phyloP scores from a whole-genome alignment of 352 stramenopile species.

The Thraustochytrium striatum region DNA sequence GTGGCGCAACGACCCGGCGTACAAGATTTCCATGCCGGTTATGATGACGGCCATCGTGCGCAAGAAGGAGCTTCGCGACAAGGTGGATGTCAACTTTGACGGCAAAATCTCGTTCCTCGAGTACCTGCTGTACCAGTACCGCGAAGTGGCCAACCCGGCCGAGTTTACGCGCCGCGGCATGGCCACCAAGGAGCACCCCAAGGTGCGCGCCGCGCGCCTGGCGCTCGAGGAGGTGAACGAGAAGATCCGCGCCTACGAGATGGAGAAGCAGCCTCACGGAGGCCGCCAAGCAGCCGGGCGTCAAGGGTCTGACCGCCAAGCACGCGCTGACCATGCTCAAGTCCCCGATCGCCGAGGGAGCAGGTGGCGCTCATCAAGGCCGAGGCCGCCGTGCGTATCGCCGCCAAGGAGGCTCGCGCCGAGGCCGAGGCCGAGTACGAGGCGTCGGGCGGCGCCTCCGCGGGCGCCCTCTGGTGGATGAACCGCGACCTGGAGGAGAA shows the following conservation, averaged over 20 bases:
- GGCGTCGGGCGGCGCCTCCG: neutral
- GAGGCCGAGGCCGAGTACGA: neutral
- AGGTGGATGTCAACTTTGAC: constrained; percentile 51
- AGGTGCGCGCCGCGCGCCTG: neutral
- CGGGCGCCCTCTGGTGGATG: constrained; percentile 43
- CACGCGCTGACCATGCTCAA: constrained; percentile 31
- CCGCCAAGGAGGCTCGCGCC: constrained; percentile 10
- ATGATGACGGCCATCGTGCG: constrained; percentile 46
- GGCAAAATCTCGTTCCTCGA: constrained; percentile 47
- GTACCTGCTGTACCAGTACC: constrained; percentile 49
- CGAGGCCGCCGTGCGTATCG: constrained; percentile 42
- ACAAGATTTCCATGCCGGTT: constrained; percentile 8
- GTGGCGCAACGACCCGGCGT: constrained; percentile 37
- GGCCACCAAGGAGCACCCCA: constrained; percentile 27
- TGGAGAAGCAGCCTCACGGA: constrained; percentile 40
- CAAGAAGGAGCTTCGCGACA: constrained; percentile 44
- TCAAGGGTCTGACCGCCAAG: constrained; percentile 46
- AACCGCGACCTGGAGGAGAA: constrained; percentile 35
- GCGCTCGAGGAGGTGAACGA: constrained; percentile 47
- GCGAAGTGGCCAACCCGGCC: constrained; percentile 1
- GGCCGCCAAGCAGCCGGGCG: constrained; percentile 28
- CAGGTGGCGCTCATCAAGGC: constrained; percentile 43
- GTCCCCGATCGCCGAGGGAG: constrained; percentile 42
- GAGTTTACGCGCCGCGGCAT: constrained; percentile 28
- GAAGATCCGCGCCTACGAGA: constrained; percentile 29